Base-by-base conservation (phyloP, 805 yeast genomes). In the Suhomyces prunicola region DNA sequence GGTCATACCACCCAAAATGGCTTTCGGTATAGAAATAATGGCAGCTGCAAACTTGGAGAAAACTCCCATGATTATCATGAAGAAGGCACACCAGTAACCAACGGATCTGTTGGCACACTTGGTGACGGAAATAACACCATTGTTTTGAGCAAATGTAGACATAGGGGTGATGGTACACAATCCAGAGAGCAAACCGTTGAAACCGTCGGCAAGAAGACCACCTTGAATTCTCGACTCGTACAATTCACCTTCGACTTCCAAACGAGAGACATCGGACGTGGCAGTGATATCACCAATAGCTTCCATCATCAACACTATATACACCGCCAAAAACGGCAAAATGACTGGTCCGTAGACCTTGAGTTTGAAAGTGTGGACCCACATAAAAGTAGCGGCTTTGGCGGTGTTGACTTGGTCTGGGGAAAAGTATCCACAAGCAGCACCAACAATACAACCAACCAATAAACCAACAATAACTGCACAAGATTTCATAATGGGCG, bases 251-350 rank as follows among this genome's bases (percentile, higher is more conserved):
- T 87, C 92, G 53, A 90, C 91, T 56, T 87, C 90, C 56, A 87
- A 74, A 60, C 96, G 78, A 7, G 96, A 88, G 19, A 92, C 97
- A 69, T 91, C 97, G 53, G 90, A 87, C 44, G 97, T 89, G 35
- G 97, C 97, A 31, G 97, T 90, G 65, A 91, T 87, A 70, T 91
- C 97, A 69, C 97, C 97, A 65, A 91, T 90, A 51, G 96, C 88
- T 74, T 92, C 97, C 90, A 90, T 90, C 83, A 89, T 87, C 60
- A 88, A 72, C 26, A 86, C 90, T 31, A 91, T 77, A 67, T 84
- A 91, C 46, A 90, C 87, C 0, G 97, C 96, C 53, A 91, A 71
- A 74, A 89, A 81, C 4, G 97, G 97, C 50, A 91, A 72, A 5
- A 91, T 94, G 2, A 87, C 83, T 1, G 97, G 97, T 2, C 89